These are phyloP conservation scores for Cutaneotrichosporon sp. DNA, from an alignment of 1,284 basidiomycete genomes.

Conservation along the genomic window DNA sequence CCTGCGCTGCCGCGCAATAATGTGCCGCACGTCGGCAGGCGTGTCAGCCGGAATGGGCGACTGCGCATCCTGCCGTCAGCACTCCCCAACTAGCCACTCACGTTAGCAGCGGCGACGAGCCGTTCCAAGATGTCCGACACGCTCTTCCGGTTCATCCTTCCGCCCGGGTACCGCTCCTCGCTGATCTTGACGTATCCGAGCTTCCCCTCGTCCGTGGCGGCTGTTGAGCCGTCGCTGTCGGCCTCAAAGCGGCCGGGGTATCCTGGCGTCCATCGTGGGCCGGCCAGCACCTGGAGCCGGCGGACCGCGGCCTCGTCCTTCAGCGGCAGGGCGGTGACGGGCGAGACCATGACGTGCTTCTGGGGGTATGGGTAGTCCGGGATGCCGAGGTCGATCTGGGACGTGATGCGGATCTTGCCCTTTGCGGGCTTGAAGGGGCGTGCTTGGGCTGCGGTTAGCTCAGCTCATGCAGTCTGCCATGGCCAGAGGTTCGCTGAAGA, in stretches of 20 bases:
- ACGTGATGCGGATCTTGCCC: constrained; percentile 60
- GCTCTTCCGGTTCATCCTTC: constrained; percentile 80
- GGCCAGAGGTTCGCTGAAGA: no score
- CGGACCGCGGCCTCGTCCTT: constrained; percentile 60
- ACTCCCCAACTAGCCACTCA: constrained; percentile 40
- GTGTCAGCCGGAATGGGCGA: constrained; percentile 58
- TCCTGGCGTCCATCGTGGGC: constrained; percentile 70
- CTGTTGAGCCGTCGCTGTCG: constrained; percentile 38
- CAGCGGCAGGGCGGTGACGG: constrained; percentile 67
- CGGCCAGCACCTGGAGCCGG: constrained; percentile 74
- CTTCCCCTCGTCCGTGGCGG: constrained; percentile 25
- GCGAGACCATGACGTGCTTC: constrained; percentile 67
- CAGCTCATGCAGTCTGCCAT: no score
- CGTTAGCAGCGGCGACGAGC: constrained; percentile 70
- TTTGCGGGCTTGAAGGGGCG: constrained; percentile 66
- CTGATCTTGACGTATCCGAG: constrained; percentile 80
- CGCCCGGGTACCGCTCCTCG: constrained; percentile 71
- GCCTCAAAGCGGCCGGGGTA: constrained; percentile 52
- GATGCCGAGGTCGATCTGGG: constrained; percentile 70
- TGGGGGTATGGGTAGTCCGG: constrained; percentile 58
- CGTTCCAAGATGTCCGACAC: constrained; percentile 70
- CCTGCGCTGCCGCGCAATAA: constrained; percentile 64
- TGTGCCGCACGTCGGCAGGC: constrained; percentile 71
- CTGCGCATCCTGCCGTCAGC: constrained; percentile 50
- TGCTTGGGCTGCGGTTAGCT: constrained; percentile 58